phyloP scores from a whole-genome alignment of 139 green algal species.

The Picochlorum sp. region DNA sequence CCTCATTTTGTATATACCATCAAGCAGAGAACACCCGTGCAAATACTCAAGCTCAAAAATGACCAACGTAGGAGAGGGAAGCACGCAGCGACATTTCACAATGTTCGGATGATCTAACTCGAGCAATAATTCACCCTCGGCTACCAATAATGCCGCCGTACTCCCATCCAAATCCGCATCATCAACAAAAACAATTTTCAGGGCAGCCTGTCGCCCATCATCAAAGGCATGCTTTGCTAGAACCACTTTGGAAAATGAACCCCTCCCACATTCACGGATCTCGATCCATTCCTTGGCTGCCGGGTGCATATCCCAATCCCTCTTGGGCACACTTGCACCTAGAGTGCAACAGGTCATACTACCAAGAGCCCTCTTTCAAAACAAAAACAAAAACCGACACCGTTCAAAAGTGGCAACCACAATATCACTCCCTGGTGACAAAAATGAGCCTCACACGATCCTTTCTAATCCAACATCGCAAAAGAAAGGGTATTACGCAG shows the following conservation, averaged over 20 bases:
- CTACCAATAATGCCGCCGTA: not conserved
- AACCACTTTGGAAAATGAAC: conserved; percentile 40
- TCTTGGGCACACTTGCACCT: not conserved
- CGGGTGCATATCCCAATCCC: conserved; percentile 27
- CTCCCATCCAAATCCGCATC: not conserved
- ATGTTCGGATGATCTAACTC: conserved; percentile 66
- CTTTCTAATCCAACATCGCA: no score
- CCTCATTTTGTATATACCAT: conserved; percentile 33
- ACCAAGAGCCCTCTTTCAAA: no score
- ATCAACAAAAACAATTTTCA: conserved; percentile 38
- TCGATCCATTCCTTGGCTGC: conserved; percentile 33
- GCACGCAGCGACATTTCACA: conserved; percentile 44
- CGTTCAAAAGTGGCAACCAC: no score
- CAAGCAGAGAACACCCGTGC: conserved; percentile 31
- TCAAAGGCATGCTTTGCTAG: conserved; percentile 21
- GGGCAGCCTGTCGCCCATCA: conserved; percentile 22
- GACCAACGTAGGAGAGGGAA: conserved; percentile 25
- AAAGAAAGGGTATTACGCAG: no score
- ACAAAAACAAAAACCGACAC: no score
- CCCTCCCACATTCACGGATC: conserved; percentile 40
- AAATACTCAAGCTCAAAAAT: conserved; percentile 48
- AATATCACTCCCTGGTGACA: no score
- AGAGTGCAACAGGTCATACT: not conserved
- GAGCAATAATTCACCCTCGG: conserved; percentile 51
- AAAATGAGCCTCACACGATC: no score